A percentile compares a stretch with the other conserved stretches of the same genome.
phyloP scores from a whole-genome alignment of 2,329 filamentous ascomycete species.

The Aspergillus novoparasiticus region DNA sequence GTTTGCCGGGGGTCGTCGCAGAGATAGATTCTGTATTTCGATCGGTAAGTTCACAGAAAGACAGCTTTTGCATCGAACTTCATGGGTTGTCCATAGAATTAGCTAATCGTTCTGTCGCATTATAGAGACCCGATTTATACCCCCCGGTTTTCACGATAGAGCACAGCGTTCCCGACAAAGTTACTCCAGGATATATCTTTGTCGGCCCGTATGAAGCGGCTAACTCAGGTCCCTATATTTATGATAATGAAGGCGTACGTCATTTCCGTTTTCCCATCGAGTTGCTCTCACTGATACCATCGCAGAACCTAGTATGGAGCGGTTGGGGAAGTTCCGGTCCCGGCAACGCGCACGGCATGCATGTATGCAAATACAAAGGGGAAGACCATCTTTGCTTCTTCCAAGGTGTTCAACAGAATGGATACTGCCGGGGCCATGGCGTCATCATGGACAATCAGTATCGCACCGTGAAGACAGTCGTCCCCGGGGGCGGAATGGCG shows the following conservation, averaged over 20 bases:
- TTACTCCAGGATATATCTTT: slow-evolving; percentile 54
- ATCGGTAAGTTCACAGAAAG: slow-evolving; percentile 32
- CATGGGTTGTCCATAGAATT: neutral
- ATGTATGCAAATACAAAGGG: slow-evolving; percentile 53
- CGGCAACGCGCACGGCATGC: slow-evolving; percentile 51
- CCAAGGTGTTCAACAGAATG: slow-evolving; percentile 54
- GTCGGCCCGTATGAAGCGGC: slow-evolving; percentile 53
- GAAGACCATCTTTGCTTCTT: slow-evolving; percentile 56
- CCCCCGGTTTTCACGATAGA: slow-evolving; percentile 39
- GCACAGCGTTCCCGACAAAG: slow-evolving; percentile 30
- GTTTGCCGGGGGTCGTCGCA: slow-evolving; percentile 20
- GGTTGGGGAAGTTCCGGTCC: slow-evolving; percentile 54
- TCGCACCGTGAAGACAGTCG: slow-evolving; percentile 51
- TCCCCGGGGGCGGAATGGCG: slow-evolving; percentile 42
- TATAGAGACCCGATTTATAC: slow-evolving; percentile 43
- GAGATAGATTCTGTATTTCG: slow-evolving; percentile 40
- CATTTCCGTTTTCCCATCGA: neutral
- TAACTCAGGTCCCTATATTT: slow-evolving; percentile 55
- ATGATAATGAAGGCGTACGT: slow-evolving; percentile 52
- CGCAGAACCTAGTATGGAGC: slow-evolving; percentile 53
- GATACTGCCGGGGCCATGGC: slow-evolving; percentile 55
- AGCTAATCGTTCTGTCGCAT: slow-evolving; percentile 1
- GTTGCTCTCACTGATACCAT: neutral
- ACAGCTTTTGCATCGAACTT: neutral
- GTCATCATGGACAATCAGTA: slow-evolving; percentile 56